Percentiles rank a stretch among this genome's conserved stretches.
phyloP scores from a whole-genome alignment of 768 basidiomycete genomes.

The Amanita brunnescens region DNA sequence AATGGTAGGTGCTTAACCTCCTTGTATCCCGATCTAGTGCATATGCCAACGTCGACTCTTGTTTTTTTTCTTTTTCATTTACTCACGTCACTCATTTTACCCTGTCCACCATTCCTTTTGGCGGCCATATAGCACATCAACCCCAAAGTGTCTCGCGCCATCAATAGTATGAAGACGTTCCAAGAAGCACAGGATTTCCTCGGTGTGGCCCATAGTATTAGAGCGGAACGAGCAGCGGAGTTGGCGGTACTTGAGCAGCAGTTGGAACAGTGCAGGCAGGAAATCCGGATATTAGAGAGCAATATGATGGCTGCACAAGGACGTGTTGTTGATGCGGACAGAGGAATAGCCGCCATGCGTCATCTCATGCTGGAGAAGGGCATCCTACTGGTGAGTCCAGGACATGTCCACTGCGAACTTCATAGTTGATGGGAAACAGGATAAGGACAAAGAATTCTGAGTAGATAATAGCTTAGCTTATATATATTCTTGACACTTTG shows the following conservation, averaged over 20 bases:
- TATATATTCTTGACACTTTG: not conserved
- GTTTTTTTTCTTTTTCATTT: not conserved
- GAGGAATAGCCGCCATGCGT: slow-evolving; percentile 3
- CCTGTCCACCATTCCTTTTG: not conserved
- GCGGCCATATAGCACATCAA: not conserved
- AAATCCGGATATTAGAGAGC: slow-evolving; percentile 3
- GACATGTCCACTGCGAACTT: not conserved
- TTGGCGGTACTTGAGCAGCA: slow-evolving; percentile 2
- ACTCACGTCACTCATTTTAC: not conserved
- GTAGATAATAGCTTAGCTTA: not conserved
- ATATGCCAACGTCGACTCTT: not conserved
- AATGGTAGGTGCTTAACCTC: not conserved
- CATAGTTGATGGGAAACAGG: not conserved
- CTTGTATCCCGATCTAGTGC: not conserved
- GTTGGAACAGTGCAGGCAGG: slow-evolving; percentile 3
- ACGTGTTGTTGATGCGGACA: slow-evolving; percentile 2
- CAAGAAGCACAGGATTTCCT: slow-evolving; percentile 1
- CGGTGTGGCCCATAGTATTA: slow-evolving; percentile 1
- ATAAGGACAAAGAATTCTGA: slow-evolving; percentile 18
- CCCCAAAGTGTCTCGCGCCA: slow-evolving; percentile 1
- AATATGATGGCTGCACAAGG: not conserved
- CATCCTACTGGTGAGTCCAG: not conserved
- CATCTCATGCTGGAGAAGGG: slow-evolving; percentile 4
- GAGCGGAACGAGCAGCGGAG: slow-evolving; percentile 4
- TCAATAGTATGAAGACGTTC: not conserved